Conservation (phyloP, 495 filamentous ascomycete species). For the Podospora pseudoanserina region DNA sequence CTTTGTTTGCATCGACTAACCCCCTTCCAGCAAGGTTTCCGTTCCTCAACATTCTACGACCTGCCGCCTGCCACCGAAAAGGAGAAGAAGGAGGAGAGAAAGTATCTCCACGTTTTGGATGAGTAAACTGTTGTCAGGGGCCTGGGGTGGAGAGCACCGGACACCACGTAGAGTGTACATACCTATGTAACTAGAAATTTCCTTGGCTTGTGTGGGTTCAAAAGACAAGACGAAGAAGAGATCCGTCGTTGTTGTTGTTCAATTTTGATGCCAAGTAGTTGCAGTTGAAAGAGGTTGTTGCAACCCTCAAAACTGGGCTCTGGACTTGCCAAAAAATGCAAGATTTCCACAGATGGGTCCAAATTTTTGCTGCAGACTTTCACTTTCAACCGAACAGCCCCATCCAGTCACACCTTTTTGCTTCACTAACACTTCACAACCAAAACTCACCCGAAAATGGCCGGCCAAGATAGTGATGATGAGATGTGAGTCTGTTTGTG, state of each 20-base stretch:
- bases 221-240: constrained; percentile 13
- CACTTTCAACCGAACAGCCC: constrained; percentile 3
- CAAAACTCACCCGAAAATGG: constrained; percentile 22
- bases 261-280: background rate
- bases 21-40: constrained; percentile 68
- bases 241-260: background rate
- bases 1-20: constrained; percentile 20
- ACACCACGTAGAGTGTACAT: constrained; percentile 25
- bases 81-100: constrained; percentile 91
- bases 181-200: constrained; percentile 42
- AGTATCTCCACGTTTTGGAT: constrained; percentile 91
- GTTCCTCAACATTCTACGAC: constrained; percentile 80
- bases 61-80: constrained; percentile 90
- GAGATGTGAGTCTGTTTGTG: constrained; percentile 33
- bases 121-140: constrained; percentile 50
- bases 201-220: constrained; percentile 17
- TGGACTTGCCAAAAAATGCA: background rate
- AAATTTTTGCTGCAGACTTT: background rate
- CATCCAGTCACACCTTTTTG: background rate
- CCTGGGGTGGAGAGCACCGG: constrained; percentile 13
- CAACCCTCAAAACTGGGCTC: background rate
- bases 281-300: constrained; percentile 5
- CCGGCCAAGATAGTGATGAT: constrained; percentile 34
- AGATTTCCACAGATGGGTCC: background rate
- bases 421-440: constrained; percentile 7